Evolutionary conservation across 2,329 filamentous ascomycete species (phyloP).

Genomic region (Alternaria postmessia): DNA sequence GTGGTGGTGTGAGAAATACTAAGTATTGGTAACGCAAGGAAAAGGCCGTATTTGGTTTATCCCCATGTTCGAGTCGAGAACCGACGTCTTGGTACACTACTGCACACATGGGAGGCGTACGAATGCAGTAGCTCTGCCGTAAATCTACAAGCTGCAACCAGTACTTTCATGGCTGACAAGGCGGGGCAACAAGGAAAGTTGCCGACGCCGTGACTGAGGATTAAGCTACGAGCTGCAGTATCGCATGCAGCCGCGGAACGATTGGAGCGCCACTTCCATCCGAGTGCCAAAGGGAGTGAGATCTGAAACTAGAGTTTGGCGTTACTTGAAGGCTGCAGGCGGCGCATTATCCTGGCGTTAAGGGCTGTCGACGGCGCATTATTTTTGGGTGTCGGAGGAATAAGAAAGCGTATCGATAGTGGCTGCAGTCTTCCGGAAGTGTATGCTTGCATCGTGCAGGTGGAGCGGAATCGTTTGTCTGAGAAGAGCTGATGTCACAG

Average conservation of each 20-base stretch:
- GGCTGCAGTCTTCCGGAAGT: constrained; percentile 13
- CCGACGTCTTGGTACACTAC: constrained; percentile 4
- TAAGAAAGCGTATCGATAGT: constrained; percentile 30
- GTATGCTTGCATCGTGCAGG: constrained; percentile 5
- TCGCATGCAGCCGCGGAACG: background rate
- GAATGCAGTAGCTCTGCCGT: constrained; percentile 14
- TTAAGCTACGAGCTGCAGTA: background rate
- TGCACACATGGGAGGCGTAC: constrained; percentile 5
- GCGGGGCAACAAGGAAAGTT: constrained; percentile 13
- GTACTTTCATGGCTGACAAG: constrained; percentile 12
- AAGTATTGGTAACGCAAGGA: constrained; percentile 4
- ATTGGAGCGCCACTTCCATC: constrained; percentile 2
- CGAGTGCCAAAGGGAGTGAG: background rate
- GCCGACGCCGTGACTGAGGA: constrained; percentile 3
- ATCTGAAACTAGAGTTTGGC: background rate
- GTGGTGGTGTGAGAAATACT: constrained; percentile 1
- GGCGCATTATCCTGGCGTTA: constrained; percentile 11
- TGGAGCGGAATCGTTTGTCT: background rate
- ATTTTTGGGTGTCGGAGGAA: constrained; percentile 21
- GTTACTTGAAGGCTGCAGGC: constrained; percentile 1
- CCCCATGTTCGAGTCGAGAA: background rate
- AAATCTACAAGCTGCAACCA: constrained; percentile 5
- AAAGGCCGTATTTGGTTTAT: background rate
- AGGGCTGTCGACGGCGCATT: constrained; percentile 6
- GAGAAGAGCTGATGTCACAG: background rate